Evolutionary conservation across 306 rosid species (phyloP), one percentile per base, ranked within the genome.

Genomic region (Castanea mollissima): DNA sequence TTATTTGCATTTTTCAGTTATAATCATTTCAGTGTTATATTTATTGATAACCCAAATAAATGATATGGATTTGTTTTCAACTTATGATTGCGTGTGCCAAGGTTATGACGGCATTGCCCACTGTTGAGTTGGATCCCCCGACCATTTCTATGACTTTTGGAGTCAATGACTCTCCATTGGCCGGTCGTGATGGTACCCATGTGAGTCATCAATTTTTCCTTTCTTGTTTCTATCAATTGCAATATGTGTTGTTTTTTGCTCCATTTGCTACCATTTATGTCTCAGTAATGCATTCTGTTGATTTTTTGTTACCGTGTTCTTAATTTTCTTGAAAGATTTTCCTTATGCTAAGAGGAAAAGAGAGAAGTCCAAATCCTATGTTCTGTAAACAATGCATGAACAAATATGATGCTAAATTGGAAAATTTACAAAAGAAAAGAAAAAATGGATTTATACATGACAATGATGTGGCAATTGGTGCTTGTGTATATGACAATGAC

Each of bases 101-200:
- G 99, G 85, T 89, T 76, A 78, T 87, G 92, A 88, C 82, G 77
- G 88, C 92, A 79, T 88, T 95, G 85, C 99, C 99, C 69, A 91
- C 93, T 35, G 56, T 95, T 86, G 98, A 85, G 79, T 89, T 95
- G 93, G 99, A 95, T 75, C 99, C 99, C 58, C 99, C 98, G 19
- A 95, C 99, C 27, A 95, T 95, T 89, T 95, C 99, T 76, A 95
- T 95, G 99, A 95, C 97, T 54, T 95, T 95, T 88, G 98, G 97
- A 83, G 99, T 95, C 67, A 95, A 95, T 73, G 99, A 95, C 79
- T 93, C 98, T 38, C 99, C 99, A 29, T 88, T 95, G 80, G 99
- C 99, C 58, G 98, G 99, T 56, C 98, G 99, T 83, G 98, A 90
- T 84, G 99, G 98, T 49, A 78, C 92, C 76, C 99, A 95, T 88